Evolutionary conservation across 495 filamentous ascomycete genomes (phyloP), one percentile per base, ranked within the genome.

Genomic region (Hamigera avellanea): DNA sequence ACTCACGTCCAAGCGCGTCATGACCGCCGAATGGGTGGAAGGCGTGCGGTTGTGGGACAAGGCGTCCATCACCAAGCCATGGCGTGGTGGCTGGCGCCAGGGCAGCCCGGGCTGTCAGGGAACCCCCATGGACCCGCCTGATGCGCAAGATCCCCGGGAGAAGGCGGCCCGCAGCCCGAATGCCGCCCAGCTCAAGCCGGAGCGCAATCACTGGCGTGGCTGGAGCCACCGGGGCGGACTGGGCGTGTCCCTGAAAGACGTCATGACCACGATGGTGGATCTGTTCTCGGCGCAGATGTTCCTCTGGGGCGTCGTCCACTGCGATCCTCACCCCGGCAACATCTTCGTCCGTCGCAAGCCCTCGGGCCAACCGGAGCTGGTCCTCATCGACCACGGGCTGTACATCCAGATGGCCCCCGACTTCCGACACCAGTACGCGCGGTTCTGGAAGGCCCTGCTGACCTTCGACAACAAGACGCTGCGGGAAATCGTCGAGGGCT

Each of bases 11-110:
- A 80, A 68, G 44, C 74, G 91, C 14, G 79, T 98, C 14, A 80
- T 98, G 67, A 93, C 91, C 2, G 85, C 91, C 1, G 89, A 98
- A 52, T 98, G 91, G 91, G 86, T 98, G 34, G 91, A 98, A 56
- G 89, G 89, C 13, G 74, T 94, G 2, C 71, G 86, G 14, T 66
- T 98, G 6, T 93, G 86, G 81, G 86, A 95, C 42, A 93, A 88
- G 45, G 73, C 81, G 2, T 64, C 78, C 14, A 76, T 95, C 42
- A 80, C 72, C 0, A 63, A 66, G 7, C 62, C 71, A 2, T 95
- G 91, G 87, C 53, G 73, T 21, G 86, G 86, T 15, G 82, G 84
- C 14, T 73, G 75, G 65, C 72, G 78, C 9, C 55, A 73, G 40
- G 84, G 81, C 2, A 87, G 80, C 37, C 81, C 84, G 14, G 87